Evolutionary conservation across 495 filamentous ascomycete species (phyloP).

Genomic region (Aspergillus taichungensis): DNA sequence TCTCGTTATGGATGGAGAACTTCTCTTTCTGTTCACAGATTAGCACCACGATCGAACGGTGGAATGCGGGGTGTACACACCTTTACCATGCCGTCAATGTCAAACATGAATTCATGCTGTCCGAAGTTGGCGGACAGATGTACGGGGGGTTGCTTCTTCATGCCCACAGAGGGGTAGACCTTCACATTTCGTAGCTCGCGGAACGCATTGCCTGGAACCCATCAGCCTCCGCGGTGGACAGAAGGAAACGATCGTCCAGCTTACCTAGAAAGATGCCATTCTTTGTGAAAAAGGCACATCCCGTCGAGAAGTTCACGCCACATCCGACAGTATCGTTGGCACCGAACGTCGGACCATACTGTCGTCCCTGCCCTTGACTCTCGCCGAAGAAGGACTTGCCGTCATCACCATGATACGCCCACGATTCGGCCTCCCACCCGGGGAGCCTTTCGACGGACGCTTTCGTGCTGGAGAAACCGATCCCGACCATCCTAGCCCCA

Average conservation of each 20-base stretch:
- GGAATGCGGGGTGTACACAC: constrained; percentile 31
- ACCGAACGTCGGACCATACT: constrained; percentile 66
- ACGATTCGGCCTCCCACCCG: constrained; percentile 93
- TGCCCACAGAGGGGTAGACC: constrained; percentile 82
- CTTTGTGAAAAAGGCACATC: constrained; percentile 89
- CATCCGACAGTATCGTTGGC: constrained; percentile 82
- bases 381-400: constrained; percentile 73
- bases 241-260: constrained; percentile 10
- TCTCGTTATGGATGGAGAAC: constrained; percentile 46
- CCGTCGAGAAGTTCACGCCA: constrained; percentile 83
- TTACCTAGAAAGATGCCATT: constrained; percentile 75
- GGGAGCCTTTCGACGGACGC: constrained; percentile 75
- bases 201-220: constrained; percentile 65
- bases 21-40: constrained; percentile 50
- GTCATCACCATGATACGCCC: constrained; percentile 97
- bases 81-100: constrained; percentile 82
- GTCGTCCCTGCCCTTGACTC: constrained; percentile 57
- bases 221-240: background rate
- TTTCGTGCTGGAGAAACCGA: constrained; percentile 74
- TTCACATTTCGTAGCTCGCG: constrained; percentile 60
- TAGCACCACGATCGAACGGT: background rate
- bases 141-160: constrained; percentile 76
- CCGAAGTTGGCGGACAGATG: constrained; percentile 88
- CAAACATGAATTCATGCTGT: constrained; percentile 78
- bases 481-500: constrained; percentile 66